A percentile compares a stretch with the other conserved stretches of the same genome.
phyloP scores from a whole-genome alignment of 805 yeast genomes.

The Saccharomyces jurei region DNA sequence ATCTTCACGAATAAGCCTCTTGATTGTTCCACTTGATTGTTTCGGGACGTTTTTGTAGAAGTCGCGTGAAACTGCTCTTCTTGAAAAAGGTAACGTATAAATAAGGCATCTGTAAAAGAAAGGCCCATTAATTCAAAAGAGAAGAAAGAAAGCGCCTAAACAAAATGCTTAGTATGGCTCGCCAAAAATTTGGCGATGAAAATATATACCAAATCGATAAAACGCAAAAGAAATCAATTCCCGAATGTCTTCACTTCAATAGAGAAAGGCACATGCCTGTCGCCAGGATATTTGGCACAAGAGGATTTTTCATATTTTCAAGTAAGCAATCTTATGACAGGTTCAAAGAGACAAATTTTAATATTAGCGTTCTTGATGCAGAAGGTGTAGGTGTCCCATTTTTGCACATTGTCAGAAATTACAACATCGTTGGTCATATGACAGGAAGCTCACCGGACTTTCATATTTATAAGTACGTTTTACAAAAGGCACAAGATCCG shows the following conservation, averaged over 20 bases:
- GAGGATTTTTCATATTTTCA: constrained; percentile 12
- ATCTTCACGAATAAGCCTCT: neutral
- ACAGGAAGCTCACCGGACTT: constrained; percentile 4
- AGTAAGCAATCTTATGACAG: constrained; percentile 11
- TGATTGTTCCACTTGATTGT: too few species aligned
- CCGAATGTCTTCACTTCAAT: constrained; percentile 6
- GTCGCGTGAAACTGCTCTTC: neutral
- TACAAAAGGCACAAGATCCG: constrained; percentile 3
- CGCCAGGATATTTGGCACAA: neutral
- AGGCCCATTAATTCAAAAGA: neutral
- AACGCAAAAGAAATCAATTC: neutral
- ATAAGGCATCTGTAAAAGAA: neutral
- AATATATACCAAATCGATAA: neutral
- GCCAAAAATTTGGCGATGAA: neutral
- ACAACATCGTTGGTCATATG: neutral
- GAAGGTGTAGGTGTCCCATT: constrained; percentile 17
- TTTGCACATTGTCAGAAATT: constrained; percentile 4
- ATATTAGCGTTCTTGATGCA: constrained; percentile 2
- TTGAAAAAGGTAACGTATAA: neutral
- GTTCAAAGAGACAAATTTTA: constrained; percentile 5
- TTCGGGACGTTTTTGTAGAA: neutral
- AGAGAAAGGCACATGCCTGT: constrained; percentile 7
- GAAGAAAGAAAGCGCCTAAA: neutral
- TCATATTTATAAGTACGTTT: constrained; percentile 6
- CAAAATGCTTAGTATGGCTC: neutral